Evolutionary conservation across 495 filamentous ascomycete genomes (phyloP).

Genomic region (Penicillium goetzii): DNA sequence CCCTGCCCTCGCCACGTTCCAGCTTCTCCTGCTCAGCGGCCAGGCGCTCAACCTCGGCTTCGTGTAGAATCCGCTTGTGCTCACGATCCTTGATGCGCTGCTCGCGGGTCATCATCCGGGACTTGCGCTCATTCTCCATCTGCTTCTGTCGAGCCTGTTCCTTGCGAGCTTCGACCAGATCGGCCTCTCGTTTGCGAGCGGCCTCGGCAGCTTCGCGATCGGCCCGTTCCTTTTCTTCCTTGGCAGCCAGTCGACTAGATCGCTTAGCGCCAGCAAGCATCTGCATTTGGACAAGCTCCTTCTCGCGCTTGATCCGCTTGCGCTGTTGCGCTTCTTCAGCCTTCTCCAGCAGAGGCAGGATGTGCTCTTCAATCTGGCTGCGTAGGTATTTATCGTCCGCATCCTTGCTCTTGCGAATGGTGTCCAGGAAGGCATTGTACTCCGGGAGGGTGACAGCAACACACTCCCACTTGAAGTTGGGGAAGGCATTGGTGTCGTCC

Average conservation of each 20-base stretch:
- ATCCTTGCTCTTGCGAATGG: constrained; percentile 73
- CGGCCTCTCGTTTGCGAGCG: constrained; percentile 67
- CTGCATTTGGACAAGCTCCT: constrained; percentile 77
- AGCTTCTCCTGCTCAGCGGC: constrained; percentile 75
- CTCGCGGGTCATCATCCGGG: constrained; percentile 82
- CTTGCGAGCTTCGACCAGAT: constrained; percentile 67
- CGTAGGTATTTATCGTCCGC: constrained; percentile 78
- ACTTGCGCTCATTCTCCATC: constrained; percentile 76
- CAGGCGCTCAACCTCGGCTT: constrained; percentile 78
- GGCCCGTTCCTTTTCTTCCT: constrained; percentile 74
- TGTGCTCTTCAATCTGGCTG: constrained; percentile 68
- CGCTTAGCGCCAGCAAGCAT: constrained; percentile 91
- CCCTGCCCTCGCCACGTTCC: constrained; percentile 62
- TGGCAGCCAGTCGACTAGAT: constrained; percentile 83
- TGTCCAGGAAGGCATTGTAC: constrained; percentile 70
- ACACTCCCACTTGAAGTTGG: constrained; percentile 79
- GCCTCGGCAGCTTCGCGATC: constrained; percentile 73
- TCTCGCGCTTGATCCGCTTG: constrained; percentile 70
- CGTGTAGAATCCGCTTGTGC: constrained; percentile 74
- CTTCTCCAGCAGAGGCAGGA: constrained; percentile 82
- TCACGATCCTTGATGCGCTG: constrained; percentile 83
- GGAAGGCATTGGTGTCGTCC: constrained; percentile 36
- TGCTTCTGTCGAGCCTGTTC: constrained; percentile 66
- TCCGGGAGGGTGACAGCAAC: constrained; percentile 78
- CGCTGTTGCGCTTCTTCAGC: constrained; percentile 72